Evolutionary conservation across 495 filamentous ascomycete species (phyloP).

Genomic region (Ramalina peruviana): DNA sequence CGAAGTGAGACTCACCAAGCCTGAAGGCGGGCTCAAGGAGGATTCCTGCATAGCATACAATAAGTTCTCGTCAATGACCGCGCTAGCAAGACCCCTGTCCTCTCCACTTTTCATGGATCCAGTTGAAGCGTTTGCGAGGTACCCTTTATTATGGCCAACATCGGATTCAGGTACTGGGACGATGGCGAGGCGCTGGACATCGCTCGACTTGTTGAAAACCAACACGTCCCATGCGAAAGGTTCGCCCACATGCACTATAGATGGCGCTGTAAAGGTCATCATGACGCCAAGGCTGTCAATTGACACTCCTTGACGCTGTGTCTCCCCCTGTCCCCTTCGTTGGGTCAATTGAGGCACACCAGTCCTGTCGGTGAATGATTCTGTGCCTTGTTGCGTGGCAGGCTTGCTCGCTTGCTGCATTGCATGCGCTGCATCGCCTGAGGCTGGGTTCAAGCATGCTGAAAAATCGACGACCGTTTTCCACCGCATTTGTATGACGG

Average conservation of each 20-base stretch:
- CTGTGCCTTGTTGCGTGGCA: conserved; percentile 34
- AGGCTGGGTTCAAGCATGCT: conserved; percentile 45
- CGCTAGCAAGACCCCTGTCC: conserved; percentile 49
- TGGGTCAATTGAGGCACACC: conserved; percentile 21
- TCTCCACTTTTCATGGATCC: conserved; percentile 29
- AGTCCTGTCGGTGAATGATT: conserved; percentile 8
- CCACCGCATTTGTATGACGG: conserved; percentile 68
- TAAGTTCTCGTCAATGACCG: conserved; percentile 72
- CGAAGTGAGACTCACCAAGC: conserved; percentile 68
- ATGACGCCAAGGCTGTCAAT: conserved; percentile 54
- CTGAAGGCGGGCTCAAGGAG: conserved; percentile 53
- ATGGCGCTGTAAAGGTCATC: conserved; percentile 57
- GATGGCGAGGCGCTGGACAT: conserved; percentile 63
- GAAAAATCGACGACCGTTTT: conserved; percentile 73
- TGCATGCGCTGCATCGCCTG: conserved; percentile 45
- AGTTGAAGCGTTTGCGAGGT: conserved; percentile 34
- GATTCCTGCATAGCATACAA: conserved; percentile 72
- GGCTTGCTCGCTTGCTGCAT: conserved; percentile 37
- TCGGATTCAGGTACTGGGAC: conserved; percentile 68
- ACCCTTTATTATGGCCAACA: conserved; percentile 48
- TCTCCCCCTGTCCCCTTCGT: conserved; percentile 23
- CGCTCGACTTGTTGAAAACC: conserved; percentile 65
- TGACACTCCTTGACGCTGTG: conserved; percentile 34
- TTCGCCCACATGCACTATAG: conserved; percentile 50
- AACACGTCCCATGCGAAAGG: conserved; percentile 79